Base-by-base conservation (phyloP, 768 basidiomycete species). In the Calvatia gigantea region DNA sequence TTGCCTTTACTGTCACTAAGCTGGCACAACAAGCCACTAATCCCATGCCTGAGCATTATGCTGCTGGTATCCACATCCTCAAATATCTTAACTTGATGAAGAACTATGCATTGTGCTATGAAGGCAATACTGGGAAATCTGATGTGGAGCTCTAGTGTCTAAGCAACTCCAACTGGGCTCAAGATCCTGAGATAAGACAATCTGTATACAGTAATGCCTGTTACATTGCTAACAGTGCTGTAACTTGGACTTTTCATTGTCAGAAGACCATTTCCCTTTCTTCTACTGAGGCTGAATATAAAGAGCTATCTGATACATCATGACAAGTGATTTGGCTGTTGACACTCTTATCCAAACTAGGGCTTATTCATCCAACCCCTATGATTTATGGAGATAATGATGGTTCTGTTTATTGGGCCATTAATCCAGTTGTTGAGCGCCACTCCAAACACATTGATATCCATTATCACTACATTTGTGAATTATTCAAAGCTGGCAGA, bases 401-500 rank as follows among this genome's bases (percentile, higher is more conserved):
- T 31, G 57, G 60, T 12, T 54, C 60, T 1, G 25, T 61, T 17
- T 58, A 56, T 29, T 51, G 58, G 29, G 57, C 47, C 4, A 25
- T n/a, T 15, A 62, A 62, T 43, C 58, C 51, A 1, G 46, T 51
- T 4, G 45, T 39, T 15, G 51, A 62, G 19, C 48, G 42, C 27
- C 63, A 8, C 3, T 63, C 60, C 45, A 73, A 73, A 54, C 70
- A 69, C 48, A 63, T 71, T 7, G 65, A 72, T 38, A 57, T 71
- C 4, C 54, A 60, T 1, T 63, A 65, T 47, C 66, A 71, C 42
- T 67, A 59, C 43, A 68, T 70, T 31, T 45, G 65, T 0, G 61
- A 68, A 47, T 58, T 29, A 2, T 61, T 70, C 1, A 44, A 37
- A 1, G 51, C 63, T 1, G 51, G 60, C 3, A 54, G 61, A 15